Evolutionary conservation across 768 basidiomycete species (phyloP).

Genomic region (Lactarius psammicola): DNA sequence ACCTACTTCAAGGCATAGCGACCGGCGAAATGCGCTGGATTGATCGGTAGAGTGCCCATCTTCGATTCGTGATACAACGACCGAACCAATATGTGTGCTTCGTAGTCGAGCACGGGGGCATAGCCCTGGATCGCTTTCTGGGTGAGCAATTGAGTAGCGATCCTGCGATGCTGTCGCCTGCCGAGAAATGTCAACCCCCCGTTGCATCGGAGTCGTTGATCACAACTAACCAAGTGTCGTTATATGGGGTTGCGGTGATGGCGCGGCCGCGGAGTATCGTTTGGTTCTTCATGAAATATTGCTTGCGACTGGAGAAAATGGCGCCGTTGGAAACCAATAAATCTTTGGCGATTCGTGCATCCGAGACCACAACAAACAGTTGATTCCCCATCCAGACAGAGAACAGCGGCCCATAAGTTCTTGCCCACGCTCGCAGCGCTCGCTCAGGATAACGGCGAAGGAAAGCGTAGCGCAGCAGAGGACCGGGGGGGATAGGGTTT

Average conservation of each 20-base stretch:
- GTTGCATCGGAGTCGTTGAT: background rate
- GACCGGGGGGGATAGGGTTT: constrained; percentile 32
- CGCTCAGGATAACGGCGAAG: constrained; percentile 45
- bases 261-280: constrained; percentile 45
- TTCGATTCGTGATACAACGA: constrained; percentile 39
- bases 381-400: constrained; percentile 50
- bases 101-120: constrained; percentile 40
- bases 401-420: constrained; percentile 44
- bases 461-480: constrained; percentile 37
- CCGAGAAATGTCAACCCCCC: background rate
- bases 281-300: constrained; percentile 46
- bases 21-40: constrained; percentile 42
- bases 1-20: constrained; percentile 36
- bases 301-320: constrained; percentile 48
- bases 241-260: constrained; percentile 46
- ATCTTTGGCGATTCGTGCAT: constrained; percentile 45
- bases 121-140: constrained; percentile 39
- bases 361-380: constrained; percentile 47
- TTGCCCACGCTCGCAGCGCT: constrained; percentile 43
- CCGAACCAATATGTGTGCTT: constrained; percentile 41
- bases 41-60: constrained; percentile 37
- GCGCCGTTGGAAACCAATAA: constrained; percentile 46
- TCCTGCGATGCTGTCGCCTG: constrained; percentile 45
- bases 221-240: constrained; percentile 40
- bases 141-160: constrained; percentile 39